These are phyloP conservation scores for Fusarium aywerte DNA, from an alignment of 2,329 filamentous ascomycete species.

Conservation along the genomic window DNA sequence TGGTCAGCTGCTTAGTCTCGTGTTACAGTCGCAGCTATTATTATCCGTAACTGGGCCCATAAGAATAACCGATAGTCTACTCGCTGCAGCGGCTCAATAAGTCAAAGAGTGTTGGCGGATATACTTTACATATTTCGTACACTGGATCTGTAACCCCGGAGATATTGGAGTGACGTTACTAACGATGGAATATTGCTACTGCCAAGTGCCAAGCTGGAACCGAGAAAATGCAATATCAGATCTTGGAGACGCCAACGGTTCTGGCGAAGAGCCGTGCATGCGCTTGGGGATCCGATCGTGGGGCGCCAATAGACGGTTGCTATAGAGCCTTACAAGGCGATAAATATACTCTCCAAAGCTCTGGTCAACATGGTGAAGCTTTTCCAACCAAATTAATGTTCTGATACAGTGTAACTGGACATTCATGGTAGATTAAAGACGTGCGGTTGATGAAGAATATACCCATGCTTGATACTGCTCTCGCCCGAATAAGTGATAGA, in stretches of 20 bases:
- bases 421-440: background rate
- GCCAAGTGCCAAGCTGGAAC: conserved; percentile 7
- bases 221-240: background rate
- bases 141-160: background rate
- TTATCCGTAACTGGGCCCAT: background rate
- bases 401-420: background rate
- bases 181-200: background rate
- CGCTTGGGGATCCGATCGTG: background rate
- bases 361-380: background rate
- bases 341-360: background rate
- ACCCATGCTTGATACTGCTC: too few relatives aligned
- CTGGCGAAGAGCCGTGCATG: conserved; percentile 3
- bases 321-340: background rate
- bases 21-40: background rate
- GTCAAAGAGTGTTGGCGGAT: too few relatives aligned
- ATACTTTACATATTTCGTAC: background rate
- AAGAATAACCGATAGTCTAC: background rate
- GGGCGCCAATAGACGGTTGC: background rate
- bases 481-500: too few relatives aligned
- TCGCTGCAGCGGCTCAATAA: background rate
- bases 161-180: background rate
- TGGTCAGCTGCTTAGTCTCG: conserved; percentile 17
- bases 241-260: background rate
- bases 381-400: background rate
- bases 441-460: background rate